Conservation (phyloP, 805 yeast species). For the Ogataea neopini region DNA sequence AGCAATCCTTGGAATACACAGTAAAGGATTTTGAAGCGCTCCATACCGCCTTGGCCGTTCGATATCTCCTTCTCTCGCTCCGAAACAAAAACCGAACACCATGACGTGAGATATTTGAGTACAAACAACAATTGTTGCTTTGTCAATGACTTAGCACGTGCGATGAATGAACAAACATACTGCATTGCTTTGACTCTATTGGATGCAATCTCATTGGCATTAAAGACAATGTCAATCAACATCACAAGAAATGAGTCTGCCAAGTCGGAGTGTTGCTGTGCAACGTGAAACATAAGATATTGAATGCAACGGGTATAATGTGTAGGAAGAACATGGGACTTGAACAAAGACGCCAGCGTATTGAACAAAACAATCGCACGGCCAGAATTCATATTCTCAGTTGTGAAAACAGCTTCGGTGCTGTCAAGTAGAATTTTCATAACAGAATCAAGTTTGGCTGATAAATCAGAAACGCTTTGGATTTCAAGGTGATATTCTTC, state of each 20-base stretch:
- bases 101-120: conserved; percentile 75
- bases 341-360: conserved; percentile 73
- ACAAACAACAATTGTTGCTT: conserved; percentile 78
- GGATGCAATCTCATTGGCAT: conserved; percentile 64
- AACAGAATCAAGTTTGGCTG: conserved; percentile 71
- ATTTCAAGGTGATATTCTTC: conserved; percentile 50
- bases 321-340: conserved; percentile 83
- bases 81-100: conserved; percentile 78
- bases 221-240: conserved; percentile 80
- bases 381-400: conserved; percentile 55
- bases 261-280: conserved; percentile 80
- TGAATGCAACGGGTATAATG: conserved; percentile 89
- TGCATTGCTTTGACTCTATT: conserved; percentile 88
- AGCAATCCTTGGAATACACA: conserved; percentile 88
- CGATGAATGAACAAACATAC: conserved; percentile 85
- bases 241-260: conserved; percentile 83
- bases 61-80: conserved; percentile 86
- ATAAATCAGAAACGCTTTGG: conserved; percentile 51
- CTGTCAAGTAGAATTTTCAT: conserved; percentile 56
- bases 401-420: conserved; percentile 50
- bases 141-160: conserved; percentile 76
- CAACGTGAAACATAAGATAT: conserved; percentile 74
- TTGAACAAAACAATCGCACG: conserved; percentile 70
- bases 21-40: conserved; percentile 83
- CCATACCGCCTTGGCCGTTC: conserved; percentile 72